These are phyloP conservation scores for Datura wrightii DNA, from an alignment of 257 asterid species.

Conservation along the genomic window DNA sequence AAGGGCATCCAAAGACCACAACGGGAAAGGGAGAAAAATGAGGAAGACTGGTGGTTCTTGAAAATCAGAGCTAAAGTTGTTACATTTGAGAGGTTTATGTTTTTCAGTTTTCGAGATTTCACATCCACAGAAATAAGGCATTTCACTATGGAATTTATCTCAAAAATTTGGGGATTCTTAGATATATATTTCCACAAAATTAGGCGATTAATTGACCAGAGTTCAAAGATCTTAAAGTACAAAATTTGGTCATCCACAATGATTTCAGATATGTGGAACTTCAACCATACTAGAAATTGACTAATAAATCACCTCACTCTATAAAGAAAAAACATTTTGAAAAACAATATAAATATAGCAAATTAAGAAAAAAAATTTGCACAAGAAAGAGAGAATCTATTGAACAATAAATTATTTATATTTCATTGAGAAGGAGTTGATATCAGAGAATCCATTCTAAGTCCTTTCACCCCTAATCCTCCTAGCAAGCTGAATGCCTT, in stretches of 20 bases:
- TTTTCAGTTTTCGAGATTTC: neutral
- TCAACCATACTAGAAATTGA: too few species aligned
- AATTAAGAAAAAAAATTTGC: too few species aligned
- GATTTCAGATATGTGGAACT: neutral
- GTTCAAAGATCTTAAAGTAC: neutral
- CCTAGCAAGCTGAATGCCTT: conserved; percentile 47
- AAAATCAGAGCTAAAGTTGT: neutral
- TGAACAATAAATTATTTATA: neutral
- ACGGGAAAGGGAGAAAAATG: neutral
- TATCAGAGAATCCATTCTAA: neutral
- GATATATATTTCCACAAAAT: neutral
- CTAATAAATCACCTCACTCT: too few species aligned
- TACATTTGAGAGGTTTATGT: neutral
- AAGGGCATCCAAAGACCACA: neutral
- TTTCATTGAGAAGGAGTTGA: neutral
- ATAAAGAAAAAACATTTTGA: too few species aligned
- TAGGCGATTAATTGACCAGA: neutral
- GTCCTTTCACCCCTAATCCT: conserved; percentile 47
- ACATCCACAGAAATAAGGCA: conserved; percentile 21
- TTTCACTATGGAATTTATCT: neutral
- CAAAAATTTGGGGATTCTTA: neutral
- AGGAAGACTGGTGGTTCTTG: conserved; percentile 1
- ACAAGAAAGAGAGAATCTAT: too few species aligned
- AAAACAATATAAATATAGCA: too few species aligned
- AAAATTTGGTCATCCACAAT: neutral